phyloP scores from a whole-genome alignment of 2,329 filamentous ascomycete genomes.

The Ceratocystis harringtonii region DNA sequence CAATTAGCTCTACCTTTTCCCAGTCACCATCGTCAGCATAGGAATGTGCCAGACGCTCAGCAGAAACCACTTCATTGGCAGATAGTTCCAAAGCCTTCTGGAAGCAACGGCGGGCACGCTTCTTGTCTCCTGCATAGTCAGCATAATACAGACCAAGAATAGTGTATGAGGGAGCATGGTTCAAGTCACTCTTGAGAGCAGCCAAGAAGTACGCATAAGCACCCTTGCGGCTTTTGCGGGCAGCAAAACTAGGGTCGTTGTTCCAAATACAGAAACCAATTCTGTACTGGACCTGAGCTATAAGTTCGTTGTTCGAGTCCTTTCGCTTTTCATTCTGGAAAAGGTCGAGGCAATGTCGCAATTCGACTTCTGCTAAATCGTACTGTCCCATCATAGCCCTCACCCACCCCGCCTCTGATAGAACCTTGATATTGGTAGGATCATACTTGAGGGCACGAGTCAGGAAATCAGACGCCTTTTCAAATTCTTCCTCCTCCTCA shows the following conservation, averaged over 20 bases:
- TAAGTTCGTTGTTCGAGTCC: constrained; percentile 44
- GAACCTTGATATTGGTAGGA: constrained; percentile 58
- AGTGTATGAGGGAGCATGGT: constrained; percentile 80
- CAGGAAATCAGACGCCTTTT: constrained; percentile 67
- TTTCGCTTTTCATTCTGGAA: constrained; percentile 50
- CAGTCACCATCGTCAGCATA: constrained; percentile 89
- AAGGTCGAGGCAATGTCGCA: constrained; percentile 53
- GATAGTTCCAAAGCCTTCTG: constrained; percentile 94
- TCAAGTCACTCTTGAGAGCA: constrained; percentile 73
- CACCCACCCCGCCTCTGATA: constrained; percentile 83
- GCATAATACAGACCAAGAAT: constrained; percentile 80
- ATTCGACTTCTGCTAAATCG: constrained; percentile 47
- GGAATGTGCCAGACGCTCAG: constrained; percentile 67
- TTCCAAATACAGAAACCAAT: constrained; percentile 82
- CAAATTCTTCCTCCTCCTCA: constrained; percentile 83
- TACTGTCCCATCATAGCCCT: constrained; percentile 71
- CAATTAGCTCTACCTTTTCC: constrained; percentile 89
- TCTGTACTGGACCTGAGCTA: constrained; percentile 73
- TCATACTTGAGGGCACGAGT: constrained; percentile 61
- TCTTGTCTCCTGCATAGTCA: constrained; percentile 78
- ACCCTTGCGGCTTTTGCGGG: constrained; percentile 64
- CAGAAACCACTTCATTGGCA: constrained; percentile 67
- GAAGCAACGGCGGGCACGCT: constrained; percentile 78
- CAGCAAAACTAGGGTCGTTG: constrained; percentile 54
- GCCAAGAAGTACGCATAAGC: constrained; percentile 73